These are phyloP conservation scores for Suillus clintonianus DNA, from an alignment of 768 basidiomycete genomes.

Conservation along the genomic window DNA sequence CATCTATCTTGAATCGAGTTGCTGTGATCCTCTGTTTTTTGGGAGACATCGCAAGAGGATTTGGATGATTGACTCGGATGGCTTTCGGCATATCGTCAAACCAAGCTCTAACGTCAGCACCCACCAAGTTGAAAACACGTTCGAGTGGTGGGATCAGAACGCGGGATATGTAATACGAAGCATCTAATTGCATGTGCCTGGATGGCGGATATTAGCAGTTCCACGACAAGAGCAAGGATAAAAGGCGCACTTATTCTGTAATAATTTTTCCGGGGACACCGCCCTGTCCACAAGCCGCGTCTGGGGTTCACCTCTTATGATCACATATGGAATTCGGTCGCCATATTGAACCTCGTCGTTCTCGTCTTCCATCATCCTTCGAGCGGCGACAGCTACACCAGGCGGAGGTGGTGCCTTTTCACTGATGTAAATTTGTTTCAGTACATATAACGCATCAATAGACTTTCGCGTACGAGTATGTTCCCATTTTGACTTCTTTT, in stretches of 20 bases:
- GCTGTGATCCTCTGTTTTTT: slow-evolving; percentile 31
- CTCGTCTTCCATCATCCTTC: slow-evolving; percentile 70
- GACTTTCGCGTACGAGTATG: slow-evolving; percentile 67
- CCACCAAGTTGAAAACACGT: slow-evolving; percentile 88
- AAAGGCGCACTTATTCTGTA: slow-evolving; percentile 57
- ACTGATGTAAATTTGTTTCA: slow-evolving; percentile 40
- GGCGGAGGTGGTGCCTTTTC: slow-evolving; percentile 86
- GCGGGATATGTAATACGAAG: slow-evolving; percentile 82
- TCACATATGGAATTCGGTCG: slow-evolving; percentile 91
- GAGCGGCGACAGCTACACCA: slow-evolving; percentile 85
- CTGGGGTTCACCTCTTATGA: slow-evolving; percentile 64
- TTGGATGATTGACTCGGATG: slow-evolving; percentile 38
- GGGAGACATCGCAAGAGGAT: slow-evolving; percentile 37
- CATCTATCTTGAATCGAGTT: slow-evolving; percentile 61
- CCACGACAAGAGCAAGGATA: not conserved
- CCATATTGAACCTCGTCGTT: slow-evolving; percentile 89
- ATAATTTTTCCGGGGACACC: slow-evolving; percentile 68
- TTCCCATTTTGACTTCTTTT: slow-evolving; percentile 91
- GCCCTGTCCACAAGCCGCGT: slow-evolving; percentile 75
- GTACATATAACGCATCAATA: not conserved
- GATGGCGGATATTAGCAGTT: not conserved
- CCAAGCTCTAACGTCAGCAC: slow-evolving; percentile 86
- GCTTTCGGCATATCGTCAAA: slow-evolving; percentile 83
- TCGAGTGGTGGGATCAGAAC: slow-evolving; percentile 90
- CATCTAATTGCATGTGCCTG: slow-evolving; percentile 79